A percentile compares a stretch with the other conserved stretches of the same genome.
phyloP scores from a whole-genome alignment of 306 rosid species.

The Phaseolus lunatus region DNA sequence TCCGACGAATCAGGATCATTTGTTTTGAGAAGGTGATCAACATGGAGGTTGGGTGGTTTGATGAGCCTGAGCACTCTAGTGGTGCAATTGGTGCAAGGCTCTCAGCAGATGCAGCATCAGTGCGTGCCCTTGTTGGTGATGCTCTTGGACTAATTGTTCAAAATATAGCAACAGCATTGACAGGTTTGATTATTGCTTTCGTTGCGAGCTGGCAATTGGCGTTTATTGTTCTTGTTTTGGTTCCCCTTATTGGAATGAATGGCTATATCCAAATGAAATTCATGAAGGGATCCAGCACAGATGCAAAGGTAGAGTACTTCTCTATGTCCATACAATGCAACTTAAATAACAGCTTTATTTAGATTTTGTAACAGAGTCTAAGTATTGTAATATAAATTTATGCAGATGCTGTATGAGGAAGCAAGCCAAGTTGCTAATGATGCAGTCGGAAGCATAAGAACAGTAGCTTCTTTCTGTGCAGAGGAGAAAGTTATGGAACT shows the following conservation, averaged over 20 bases:
- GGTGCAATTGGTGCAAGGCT: slow-evolving; percentile 79
- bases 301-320: slow-evolving; percentile 64
- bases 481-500: slow-evolving; percentile 85
- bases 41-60: slow-evolving; percentile 87
- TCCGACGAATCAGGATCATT: slow-evolving; percentile 69
- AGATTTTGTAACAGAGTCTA: slow-evolving; percentile 13
- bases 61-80: slow-evolving; percentile 75
- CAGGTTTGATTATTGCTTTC: slow-evolving; percentile 73
- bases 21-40: slow-evolving; percentile 75
- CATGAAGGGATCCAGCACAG: slow-evolving; percentile 70
- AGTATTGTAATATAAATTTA: slow-evolving; percentile 22
- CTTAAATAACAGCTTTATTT: background rate
- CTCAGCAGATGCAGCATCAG: slow-evolving; percentile 75
- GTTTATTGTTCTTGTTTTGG: slow-evolving; percentile 54
- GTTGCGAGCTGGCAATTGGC: slow-evolving; percentile 77
- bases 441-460: slow-evolving; percentile 86
- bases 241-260: slow-evolving; percentile 66
- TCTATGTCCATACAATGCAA: background rate
- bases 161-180: slow-evolving; percentile 55
- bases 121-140: slow-evolving; percentile 76
- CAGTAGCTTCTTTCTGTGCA: slow-evolving; percentile 81
- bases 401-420: slow-evolving; percentile 78
- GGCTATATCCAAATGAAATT: slow-evolving; percentile 66
- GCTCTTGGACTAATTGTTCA: slow-evolving; percentile 63
- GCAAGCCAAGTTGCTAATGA: slow-evolving; percentile 86